phyloP scores from a whole-genome alignment of 192 early-diverging fungal genomes.

The Linnemannia schmuckeri region DNA sequence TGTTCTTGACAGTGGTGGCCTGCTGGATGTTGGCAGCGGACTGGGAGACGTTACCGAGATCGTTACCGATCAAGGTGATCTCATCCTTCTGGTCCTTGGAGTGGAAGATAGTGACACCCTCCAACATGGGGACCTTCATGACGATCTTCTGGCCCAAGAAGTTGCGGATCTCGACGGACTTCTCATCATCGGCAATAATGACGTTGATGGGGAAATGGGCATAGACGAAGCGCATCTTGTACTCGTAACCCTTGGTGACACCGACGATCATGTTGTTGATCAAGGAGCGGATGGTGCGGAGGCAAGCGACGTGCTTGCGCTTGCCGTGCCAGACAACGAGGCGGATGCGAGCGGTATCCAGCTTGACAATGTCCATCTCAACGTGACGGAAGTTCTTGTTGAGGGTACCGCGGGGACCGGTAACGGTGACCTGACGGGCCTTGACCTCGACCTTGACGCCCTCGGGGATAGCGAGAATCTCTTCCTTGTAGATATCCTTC shows the following conservation, averaged over 20 bases:
- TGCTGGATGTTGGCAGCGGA: slow-evolving; percentile 98
- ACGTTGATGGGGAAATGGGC: slow-evolving; percentile 99
- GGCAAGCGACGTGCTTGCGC: slow-evolving; percentile 98
- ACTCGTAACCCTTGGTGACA: slow-evolving; percentile 98
- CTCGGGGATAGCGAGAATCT: slow-evolving; percentile 91
- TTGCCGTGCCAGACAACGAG: slow-evolving; percentile 95
- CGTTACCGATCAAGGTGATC: slow-evolving; percentile 93
- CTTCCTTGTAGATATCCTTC: slow-evolving; percentile 94
- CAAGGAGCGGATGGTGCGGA: slow-evolving; percentile 96
- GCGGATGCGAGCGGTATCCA: slow-evolving; percentile 77
- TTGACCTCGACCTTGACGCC: slow-evolving; percentile 90
- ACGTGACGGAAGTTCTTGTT: slow-evolving; percentile 94
- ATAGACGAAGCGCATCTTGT: slow-evolving; percentile 99
- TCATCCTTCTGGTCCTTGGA: slow-evolving; percentile 95
- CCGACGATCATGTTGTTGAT: slow-evolving; percentile 98
- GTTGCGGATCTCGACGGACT: slow-evolving; percentile 96
- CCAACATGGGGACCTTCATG: slow-evolving; percentile 87
- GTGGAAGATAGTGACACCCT: slow-evolving; percentile 84
- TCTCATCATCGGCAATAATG: slow-evolving; percentile 81
- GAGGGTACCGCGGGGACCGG: slow-evolving; percentile 92
- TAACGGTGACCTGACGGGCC: slow-evolving; percentile 89
- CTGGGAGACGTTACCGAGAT: slow-evolving; percentile 94
- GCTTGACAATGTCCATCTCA: slow-evolving; percentile 89
- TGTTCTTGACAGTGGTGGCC: slow-evolving; percentile 93
- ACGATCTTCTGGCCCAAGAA: slow-evolving; percentile 97